Evolutionary conservation across 192 early-diverging fungal genomes (phyloP), one percentile per base, ranked within the genome.

Genomic region (Entomortierella parvispora): DNA sequence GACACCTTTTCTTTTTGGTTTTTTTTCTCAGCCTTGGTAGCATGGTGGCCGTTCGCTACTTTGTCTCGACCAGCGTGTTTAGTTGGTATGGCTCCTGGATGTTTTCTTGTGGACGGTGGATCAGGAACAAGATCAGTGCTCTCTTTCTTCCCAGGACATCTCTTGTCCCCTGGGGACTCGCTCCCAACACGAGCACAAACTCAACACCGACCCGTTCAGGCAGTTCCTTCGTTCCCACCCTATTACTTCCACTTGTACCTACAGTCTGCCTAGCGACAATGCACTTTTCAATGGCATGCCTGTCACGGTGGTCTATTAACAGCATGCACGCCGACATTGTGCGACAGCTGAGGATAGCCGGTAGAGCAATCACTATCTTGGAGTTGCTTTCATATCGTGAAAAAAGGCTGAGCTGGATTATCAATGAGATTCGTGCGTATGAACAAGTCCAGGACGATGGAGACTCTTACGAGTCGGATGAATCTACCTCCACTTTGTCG

Each of bases 331-430:
- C 46, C 4, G 54, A 72, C 7, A 51, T 20, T 2, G 44, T 33
- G 4, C 34, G 15, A 0, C 40, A 58, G 23, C 7, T 31, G 9
- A 32, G 37, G 14, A 58, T 58, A 15, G 34, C 48, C 17, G 47
- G 42, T 10, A 61, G 70, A 11, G 33, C 58, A 4, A 51, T 46
- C 12, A n/a, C 63, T 15, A 12, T 65, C 4, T 51, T 54, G 0
- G 45, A 23, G 34, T 53, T 72, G 8, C 7, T 72, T 15, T 2
- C 32, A 17, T 33, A 64, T 26, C 70, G 70, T 9, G 56, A 72
- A 20, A 48, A 51, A 47, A 46, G 70, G 28, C 55, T 72, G 26
- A 23, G 15, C 2, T 72, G 70, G 70, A 34, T 72, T 10, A 34
- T 62, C 33, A 25, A 25, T 5, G 48, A 52, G 26, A 72, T 58